Evolutionary conservation across 2,329 filamentous ascomycete species (phyloP).

Genomic region (Fusarium nelsonii): DNA sequence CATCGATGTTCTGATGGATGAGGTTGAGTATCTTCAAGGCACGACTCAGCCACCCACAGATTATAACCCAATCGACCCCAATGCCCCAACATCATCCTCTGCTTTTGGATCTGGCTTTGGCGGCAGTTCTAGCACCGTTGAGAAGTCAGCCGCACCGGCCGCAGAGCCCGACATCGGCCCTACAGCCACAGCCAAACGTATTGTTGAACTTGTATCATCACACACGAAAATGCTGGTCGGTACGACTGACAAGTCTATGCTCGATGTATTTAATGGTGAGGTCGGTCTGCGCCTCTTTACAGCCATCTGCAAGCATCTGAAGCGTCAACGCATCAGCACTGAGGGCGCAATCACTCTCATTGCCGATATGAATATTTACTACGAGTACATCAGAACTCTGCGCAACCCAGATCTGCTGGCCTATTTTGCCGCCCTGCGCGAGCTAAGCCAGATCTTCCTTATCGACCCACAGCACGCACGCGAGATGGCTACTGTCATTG

Average conservation of each 20-base stretch:
- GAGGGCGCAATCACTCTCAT: slow-evolving; percentile 93
- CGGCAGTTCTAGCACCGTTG: slow-evolving; percentile 35
- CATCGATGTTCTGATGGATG: slow-evolving; percentile 97
- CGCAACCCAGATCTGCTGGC: slow-evolving; percentile 85
- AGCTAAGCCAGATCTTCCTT: slow-evolving; percentile 94
- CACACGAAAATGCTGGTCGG: slow-evolving; percentile 95
- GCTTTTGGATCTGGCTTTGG: slow-evolving; percentile 33
- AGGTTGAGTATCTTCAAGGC: slow-evolving; percentile 94
- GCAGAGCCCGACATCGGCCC: slow-evolving; percentile 69
- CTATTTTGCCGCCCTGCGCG: slow-evolving; percentile 92
- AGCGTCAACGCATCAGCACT: slow-evolving; percentile 91
- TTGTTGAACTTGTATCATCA: slow-evolving; percentile 86
- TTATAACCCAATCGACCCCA: slow-evolving; percentile 77
- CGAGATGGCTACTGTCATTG: slow-evolving; percentile 94
- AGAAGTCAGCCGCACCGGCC: slow-evolving; percentile 50
- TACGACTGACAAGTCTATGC: slow-evolving; percentile 96
- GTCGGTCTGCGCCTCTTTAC: slow-evolving; percentile 93
- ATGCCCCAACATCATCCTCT: slow-evolving; percentile 33
- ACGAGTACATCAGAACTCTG: slow-evolving; percentile 83
- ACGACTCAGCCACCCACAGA: slow-evolving; percentile 88
- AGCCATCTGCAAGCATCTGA: slow-evolving; percentile 95
- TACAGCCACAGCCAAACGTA: slow-evolving; percentile 80
- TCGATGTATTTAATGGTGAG: slow-evolving; percentile 98
- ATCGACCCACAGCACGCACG: slow-evolving; percentile 88
- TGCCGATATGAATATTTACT: slow-evolving; percentile 96